Conservation (phyloP, 768 basidiomycete species). For the Agrocybe pediades region DNA sequence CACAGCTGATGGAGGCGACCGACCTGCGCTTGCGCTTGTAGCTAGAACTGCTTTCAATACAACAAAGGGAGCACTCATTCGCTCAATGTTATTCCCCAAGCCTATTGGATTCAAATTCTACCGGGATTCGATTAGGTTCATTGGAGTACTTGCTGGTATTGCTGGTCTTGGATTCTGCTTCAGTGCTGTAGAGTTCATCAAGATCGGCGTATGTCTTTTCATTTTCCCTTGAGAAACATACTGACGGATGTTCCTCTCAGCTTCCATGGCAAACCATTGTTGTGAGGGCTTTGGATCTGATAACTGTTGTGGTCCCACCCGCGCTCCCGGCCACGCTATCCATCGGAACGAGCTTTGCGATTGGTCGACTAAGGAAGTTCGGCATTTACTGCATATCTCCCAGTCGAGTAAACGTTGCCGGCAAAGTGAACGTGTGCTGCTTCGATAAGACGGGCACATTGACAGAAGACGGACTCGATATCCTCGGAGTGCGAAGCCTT, state of each 20-base stretch:
- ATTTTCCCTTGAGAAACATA: neutral
- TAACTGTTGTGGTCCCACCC: slow-evolving; percentile 97
- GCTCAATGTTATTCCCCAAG: slow-evolving; percentile 98
- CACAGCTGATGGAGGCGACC: slow-evolving; percentile 49
- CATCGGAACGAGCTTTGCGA: slow-evolving; percentile 96
- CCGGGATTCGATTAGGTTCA: slow-evolving; percentile 88
- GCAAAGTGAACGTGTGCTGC: slow-evolving; percentile 95
- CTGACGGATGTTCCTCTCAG: slow-evolving; percentile 42
- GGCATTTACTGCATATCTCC: slow-evolving; percentile 98
- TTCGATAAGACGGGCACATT: slow-evolving; percentile 99
- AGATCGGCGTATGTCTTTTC: slow-evolving; percentile 69
- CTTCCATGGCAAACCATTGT: slow-evolving; percentile 89
- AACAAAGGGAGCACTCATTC: slow-evolving; percentile 92
- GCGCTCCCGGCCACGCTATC: slow-evolving; percentile 96
- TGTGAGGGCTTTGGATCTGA: slow-evolving; percentile 89
- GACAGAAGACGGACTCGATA: slow-evolving; percentile 97
- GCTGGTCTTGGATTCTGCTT: slow-evolving; percentile 90
- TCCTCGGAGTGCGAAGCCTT: slow-evolving; percentile 87
- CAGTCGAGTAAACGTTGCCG: slow-evolving; percentile 91
- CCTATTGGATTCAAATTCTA: slow-evolving; percentile 99
- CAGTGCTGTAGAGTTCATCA: slow-evolving; percentile 89
- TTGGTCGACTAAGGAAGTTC: slow-evolving; percentile 79
- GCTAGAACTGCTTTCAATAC: slow-evolving; percentile 94
- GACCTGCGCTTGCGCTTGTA: slow-evolving; percentile 79
- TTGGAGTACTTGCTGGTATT: slow-evolving; percentile 87